Conservation (phyloP, 768 basidiomycete species). For the Rhodotorula toruloides region DNA sequence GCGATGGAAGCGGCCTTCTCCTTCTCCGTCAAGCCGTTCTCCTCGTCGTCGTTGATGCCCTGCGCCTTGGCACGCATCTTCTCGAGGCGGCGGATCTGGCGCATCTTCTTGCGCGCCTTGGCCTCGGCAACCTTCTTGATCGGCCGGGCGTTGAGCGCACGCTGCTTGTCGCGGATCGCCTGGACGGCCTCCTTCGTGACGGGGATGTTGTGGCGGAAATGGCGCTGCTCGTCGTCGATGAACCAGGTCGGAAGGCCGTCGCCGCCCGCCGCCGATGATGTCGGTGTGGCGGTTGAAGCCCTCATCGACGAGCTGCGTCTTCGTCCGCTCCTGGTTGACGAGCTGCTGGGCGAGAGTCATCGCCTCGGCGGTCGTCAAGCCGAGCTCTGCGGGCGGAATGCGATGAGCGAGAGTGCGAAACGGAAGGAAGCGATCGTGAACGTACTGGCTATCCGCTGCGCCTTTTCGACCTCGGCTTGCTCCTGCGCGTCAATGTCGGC, state of each 20-base stretch:
- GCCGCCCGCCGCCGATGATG: constrained; percentile 59
- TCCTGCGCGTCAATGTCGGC: constrained; percentile 65
- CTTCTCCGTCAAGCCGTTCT: constrained; percentile 79
- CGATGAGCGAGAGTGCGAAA: background rate
- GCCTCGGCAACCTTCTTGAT: constrained; percentile 97
- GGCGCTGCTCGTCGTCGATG: constrained; percentile 87
- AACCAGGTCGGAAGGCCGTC: constrained; percentile 94
- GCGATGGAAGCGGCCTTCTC: constrained; percentile 93
- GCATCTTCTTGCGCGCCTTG: constrained; percentile 92
- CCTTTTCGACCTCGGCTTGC: constrained; percentile 55
- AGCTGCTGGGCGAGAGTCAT: constrained; percentile 84
- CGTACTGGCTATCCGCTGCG: constrained; percentile 62
- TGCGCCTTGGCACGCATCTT: constrained; percentile 96
- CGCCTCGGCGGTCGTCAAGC: constrained; percentile 80
- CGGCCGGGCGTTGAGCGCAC: constrained; percentile 88
- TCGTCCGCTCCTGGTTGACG: constrained; percentile 82
- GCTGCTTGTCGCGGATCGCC: constrained; percentile 78
- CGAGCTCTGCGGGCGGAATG: constrained; percentile 57
- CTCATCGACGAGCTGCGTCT: constrained; percentile 82
- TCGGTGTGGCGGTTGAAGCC: constrained; percentile 87
- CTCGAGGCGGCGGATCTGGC: constrained; percentile 73
- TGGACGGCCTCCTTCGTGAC: constrained; percentile 90
- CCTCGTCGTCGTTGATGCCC: constrained; percentile 70
- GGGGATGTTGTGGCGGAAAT: constrained; percentile 92
- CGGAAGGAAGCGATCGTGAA: constrained; percentile 4